Evolutionary conservation across 495 filamentous ascomycete genomes (phyloP).

Genomic region (Pyrenula massariospora): DNA sequence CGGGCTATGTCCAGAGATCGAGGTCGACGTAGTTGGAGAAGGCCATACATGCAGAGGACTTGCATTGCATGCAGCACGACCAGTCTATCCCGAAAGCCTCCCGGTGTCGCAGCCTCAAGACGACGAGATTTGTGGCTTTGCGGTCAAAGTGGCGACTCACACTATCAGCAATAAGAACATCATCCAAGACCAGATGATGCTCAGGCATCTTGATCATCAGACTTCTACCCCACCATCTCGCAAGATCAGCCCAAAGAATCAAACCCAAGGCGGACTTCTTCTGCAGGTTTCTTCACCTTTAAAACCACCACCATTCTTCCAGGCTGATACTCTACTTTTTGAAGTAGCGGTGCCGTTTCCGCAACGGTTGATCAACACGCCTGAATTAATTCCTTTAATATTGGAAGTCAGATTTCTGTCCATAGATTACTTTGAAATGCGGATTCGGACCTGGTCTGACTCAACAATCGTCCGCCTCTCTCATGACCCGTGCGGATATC

Average conservation of each 20-base stretch:
- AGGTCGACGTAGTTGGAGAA: background rate
- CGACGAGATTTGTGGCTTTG: background rate
- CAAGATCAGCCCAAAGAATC: background rate
- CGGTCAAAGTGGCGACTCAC: background rate
- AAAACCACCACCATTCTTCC: background rate
- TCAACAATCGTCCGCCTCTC: background rate
- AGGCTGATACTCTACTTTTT: background rate
- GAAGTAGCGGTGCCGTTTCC: background rate
- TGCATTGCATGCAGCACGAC: background rate
- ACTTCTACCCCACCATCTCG: background rate
- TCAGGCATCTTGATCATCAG: background rate
- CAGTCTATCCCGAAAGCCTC: background rate
- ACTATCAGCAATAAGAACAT: background rate
- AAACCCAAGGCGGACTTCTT: background rate
- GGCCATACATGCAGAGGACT: background rate
- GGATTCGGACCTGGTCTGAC: background rate
- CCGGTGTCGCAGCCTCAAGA: background rate
- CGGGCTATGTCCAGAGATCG: background rate
- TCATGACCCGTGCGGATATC: background rate
- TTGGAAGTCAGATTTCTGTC: background rate
- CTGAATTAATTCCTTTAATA: background rate
- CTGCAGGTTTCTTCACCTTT: background rate
- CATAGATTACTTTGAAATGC: background rate
- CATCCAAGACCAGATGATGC: background rate
- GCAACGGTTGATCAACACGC: background rate